These are phyloP conservation scores for Aspergillus bombycis DNA, from an alignment of 2,329 filamentous ascomycete species.

Conservation along the genomic window DNA sequence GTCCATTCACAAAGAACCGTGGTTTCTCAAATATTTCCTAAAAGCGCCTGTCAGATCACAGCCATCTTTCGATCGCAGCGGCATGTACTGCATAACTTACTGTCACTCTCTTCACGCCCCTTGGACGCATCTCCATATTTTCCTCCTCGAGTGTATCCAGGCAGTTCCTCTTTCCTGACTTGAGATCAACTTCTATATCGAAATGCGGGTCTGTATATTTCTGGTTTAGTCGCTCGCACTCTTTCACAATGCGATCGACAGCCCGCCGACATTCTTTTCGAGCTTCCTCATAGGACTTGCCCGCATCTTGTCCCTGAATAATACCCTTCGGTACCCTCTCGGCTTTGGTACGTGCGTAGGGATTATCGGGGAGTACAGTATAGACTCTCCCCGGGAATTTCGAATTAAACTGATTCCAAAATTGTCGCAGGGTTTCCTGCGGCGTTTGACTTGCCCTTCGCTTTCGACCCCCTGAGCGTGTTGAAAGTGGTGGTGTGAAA, in stretches of 20 bases:
- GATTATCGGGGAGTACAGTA: constrained; percentile 70
- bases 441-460: constrained; percentile 58
- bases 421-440: constrained; percentile 70
- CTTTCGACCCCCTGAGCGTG: constrained; percentile 36
- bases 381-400: constrained; percentile 74
- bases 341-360: constrained; percentile 64
- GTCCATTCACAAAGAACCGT: constrained; percentile 76
- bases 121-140: constrained; percentile 57
- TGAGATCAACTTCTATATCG: constrained; percentile 77
- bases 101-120: constrained; percentile 72
- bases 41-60: background rate
- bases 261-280: constrained; percentile 67
- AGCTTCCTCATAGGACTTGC: constrained; percentile 73
- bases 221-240: constrained; percentile 76
- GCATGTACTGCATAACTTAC: constrained; percentile 37
- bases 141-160: constrained; percentile 50
- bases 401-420: constrained; percentile 73
- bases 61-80: background rate
- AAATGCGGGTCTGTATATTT: constrained; percentile 89
- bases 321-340: constrained; percentile 59
- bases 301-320: constrained; percentile 59
- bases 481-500: constrained; percentile 31
- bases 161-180: constrained; percentile 58
- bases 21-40: constrained; percentile 78
- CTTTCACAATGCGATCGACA: constrained; percentile 60